A percentile compares a stretch with the other conserved stretches of the same genome.
phyloP scores from a whole-genome alignment of 1,284 basidiomycete genomes.

The Albatrellus sp. region DNA sequence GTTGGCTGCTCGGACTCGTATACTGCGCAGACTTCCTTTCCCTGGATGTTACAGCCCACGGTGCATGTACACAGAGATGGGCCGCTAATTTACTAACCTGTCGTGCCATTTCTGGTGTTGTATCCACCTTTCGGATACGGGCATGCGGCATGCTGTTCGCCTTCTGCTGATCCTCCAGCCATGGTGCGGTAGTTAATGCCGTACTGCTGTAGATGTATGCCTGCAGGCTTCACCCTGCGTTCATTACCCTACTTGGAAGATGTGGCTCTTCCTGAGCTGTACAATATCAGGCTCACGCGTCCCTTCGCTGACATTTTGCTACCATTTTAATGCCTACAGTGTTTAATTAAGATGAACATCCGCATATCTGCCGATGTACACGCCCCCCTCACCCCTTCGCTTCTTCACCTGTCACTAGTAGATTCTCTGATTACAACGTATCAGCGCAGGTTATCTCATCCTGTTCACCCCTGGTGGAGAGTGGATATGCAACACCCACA shows the following conservation, averaged over 20 bases:
- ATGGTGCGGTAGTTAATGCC: background rate
- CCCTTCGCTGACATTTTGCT: slow-evolving; percentile 14
- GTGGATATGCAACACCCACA: too few relatives aligned
- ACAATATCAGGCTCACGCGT: slow-evolving; percentile 35
- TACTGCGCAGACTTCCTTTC: background rate
- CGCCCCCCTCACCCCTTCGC: background rate
- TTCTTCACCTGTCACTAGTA: background rate
- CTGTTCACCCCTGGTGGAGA: too few relatives aligned
- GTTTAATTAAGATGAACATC: slow-evolving; percentile 40
- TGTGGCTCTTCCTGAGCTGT: slow-evolving; percentile 28
- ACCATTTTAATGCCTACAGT: background rate
- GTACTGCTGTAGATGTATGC: too few relatives aligned
- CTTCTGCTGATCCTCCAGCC: too few relatives aligned
- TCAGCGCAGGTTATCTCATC: too few relatives aligned
- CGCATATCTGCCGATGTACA: slow-evolving; percentile 43
- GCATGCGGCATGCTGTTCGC: too few relatives aligned
- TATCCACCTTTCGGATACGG: slow-evolving; percentile 21
- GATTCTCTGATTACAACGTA: too few relatives aligned
- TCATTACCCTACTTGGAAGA: slow-evolving; percentile 34
- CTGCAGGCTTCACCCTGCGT: slow-evolving; percentile 38
- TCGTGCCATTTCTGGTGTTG: slow-evolving; percentile 38
- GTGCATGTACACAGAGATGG: slow-evolving; percentile 27
- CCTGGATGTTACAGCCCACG: slow-evolving; percentile 18
- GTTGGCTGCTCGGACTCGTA: too few relatives aligned
- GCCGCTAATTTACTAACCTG: slow-evolving; percentile 42